Conservation (phyloP, 495 filamentous ascomycete genomes). For the Aspergillus olivimuriae region DNA sequence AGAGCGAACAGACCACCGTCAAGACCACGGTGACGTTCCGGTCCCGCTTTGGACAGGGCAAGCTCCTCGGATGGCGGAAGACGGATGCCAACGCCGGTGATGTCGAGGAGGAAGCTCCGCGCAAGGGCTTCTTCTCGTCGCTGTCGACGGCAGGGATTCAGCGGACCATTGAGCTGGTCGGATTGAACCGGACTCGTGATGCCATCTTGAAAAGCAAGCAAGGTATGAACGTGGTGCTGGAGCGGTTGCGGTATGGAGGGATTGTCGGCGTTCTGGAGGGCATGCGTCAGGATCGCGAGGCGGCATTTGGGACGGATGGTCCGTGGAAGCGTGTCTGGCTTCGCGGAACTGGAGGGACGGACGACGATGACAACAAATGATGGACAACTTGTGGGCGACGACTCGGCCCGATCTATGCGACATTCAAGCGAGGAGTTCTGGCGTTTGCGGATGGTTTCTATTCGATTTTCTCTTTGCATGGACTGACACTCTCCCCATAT, state of each 20-base stretch:
- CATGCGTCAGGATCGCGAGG: slow-evolving; percentile 64
- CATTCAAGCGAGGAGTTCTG: slow-evolving; percentile 34
- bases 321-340: slow-evolving; percentile 45
- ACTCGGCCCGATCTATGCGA: slow-evolving; percentile 10
- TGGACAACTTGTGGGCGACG: neutral
- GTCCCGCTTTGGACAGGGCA: slow-evolving; percentile 71
- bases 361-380: slow-evolving; percentile 26
- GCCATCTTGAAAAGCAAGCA: slow-evolving; percentile 83
- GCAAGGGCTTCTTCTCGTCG: slow-evolving; percentile 57
- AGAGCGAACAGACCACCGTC: slow-evolving; percentile 67
- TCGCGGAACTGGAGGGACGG: slow-evolving; percentile 25
- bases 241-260: slow-evolving; percentile 73
- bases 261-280: slow-evolving; percentile 82
- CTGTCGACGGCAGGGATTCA: slow-evolving; percentile 80
- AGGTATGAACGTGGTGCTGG: slow-evolving; percentile 91
- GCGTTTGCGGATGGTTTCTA: slow-evolving; percentile 21
- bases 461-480: slow-evolving; percentile 8
- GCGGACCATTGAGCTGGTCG: slow-evolving; percentile 83
- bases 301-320: slow-evolving; percentile 35
- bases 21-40: slow-evolving; percentile 78
- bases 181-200: slow-evolving; percentile 72
- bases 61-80: slow-evolving; percentile 50
- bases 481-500: slow-evolving; percentile 23
- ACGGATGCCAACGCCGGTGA: slow-evolving; percentile 21
- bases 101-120: slow-evolving; percentile 48